Percentiles rank a stretch among this genome's conserved stretches.
phyloP scores from a whole-genome alignment of 2,329 filamentous ascomycete species.

The Verticillium tricorpus region DNA sequence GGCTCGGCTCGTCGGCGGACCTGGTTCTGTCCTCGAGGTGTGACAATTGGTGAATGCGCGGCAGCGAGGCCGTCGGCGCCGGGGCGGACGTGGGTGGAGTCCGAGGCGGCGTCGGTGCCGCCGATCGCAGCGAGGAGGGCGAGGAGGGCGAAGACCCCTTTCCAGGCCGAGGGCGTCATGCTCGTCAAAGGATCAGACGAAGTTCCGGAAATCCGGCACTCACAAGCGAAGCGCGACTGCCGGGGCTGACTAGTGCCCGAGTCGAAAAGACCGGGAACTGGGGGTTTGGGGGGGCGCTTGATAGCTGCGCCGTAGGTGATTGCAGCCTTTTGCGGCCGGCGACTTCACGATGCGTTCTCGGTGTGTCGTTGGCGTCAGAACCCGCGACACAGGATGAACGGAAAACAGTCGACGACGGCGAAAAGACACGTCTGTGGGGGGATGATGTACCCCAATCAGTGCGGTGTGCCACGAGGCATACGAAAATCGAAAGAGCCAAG shows the following conservation, averaged over 20 bases:
- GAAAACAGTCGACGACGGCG: neutral
- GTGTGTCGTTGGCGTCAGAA: too few relatives aligned
- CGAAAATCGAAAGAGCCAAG: neutral
- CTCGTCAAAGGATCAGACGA: neutral
- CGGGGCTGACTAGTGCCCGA: too few relatives aligned
- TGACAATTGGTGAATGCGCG: neutral
- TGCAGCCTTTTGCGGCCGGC: too few relatives aligned
- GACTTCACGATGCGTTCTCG: too few relatives aligned
- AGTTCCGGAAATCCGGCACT: too few relatives aligned
- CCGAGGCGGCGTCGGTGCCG: neutral
- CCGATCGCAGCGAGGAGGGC: neutral
- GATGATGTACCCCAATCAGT: neutral
- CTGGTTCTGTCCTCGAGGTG: neutral
- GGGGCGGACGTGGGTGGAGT: neutral
- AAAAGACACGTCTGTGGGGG: neutral
- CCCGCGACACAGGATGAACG: neutral
- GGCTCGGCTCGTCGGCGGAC: neutral
- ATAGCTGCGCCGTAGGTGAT: too few relatives aligned
- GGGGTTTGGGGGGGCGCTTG: too few relatives aligned
- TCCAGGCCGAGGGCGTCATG: neutral
- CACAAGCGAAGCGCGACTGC: too few relatives aligned
- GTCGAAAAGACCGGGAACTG: too few relatives aligned
- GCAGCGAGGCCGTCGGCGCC: neutral
- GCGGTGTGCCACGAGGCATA: neutral
- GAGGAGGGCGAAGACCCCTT: neutral